Conservation (phyloP, 2,329 filamentous ascomycete species). For the Allantophomopsis cytisporea region DNA sequence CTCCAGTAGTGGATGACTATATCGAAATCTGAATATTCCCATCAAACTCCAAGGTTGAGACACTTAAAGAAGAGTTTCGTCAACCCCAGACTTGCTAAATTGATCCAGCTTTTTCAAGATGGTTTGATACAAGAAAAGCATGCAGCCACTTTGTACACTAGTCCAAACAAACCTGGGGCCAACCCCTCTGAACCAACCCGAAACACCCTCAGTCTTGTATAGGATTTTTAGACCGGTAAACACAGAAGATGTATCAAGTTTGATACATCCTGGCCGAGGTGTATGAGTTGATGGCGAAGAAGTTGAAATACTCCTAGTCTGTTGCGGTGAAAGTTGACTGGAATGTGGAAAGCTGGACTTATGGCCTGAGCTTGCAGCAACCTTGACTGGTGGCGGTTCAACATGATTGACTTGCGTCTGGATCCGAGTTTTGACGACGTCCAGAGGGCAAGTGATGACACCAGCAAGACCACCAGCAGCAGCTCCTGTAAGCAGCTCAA, state of each 20-base stretch:
- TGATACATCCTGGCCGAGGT: conserved; percentile 62
- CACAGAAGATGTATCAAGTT: conserved; percentile 81
- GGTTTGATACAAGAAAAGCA: conserved; percentile 91
- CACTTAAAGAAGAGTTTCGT: too few species aligned
- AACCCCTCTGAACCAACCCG: conserved; percentile 88
- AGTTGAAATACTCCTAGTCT: conserved; percentile 71
- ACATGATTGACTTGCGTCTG: conserved; percentile 70
- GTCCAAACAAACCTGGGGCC: conserved; percentile 93
- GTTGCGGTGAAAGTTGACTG: conserved; percentile 22
- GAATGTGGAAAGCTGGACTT: conserved; percentile 8
- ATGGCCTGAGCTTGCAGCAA: conserved; percentile 6
- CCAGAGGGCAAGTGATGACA: conserved; percentile 86
- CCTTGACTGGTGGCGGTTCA: conserved; percentile 12
- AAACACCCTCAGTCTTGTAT: conserved; percentile 77
- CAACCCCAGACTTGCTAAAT: too few species aligned
- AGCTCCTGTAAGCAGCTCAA: conserved; percentile 83
- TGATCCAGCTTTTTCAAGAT: conserved; percentile 55
- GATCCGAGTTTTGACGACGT: conserved; percentile 93
- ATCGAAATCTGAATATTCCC: too few species aligned
- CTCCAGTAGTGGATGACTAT: too few species aligned
- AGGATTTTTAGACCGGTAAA: conserved; percentile 74
- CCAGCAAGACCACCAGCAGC: conserved; percentile 86
- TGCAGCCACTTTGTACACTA: conserved; percentile 90
- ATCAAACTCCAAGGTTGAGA: too few species aligned
- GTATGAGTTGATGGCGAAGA: conserved; percentile 79